Base-by-base conservation (phyloP, 1,284 basidiomycete species). In the Ustilago trichophora region DNA sequence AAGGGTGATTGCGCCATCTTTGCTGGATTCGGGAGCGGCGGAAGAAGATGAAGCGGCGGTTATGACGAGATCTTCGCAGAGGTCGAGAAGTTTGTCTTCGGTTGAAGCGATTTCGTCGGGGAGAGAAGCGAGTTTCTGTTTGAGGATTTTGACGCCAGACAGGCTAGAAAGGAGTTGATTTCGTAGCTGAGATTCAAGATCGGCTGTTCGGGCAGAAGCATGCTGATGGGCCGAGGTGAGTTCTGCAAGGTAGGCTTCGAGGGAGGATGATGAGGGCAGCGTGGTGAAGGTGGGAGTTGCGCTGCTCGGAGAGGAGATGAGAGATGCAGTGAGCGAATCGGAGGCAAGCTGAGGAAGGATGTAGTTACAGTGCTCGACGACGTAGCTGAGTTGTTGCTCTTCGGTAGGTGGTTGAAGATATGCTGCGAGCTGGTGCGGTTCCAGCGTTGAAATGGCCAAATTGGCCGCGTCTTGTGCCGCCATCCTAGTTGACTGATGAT, bases 41-140 rank as follows among this genome's bases (percentile, higher is more conserved):
- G 51, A 25, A 9, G 25, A 18, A 18, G 43, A 18, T 18, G 51
- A 16, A 5, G 32, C 31, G 8, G 18, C 25, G 9, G 52, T 31
- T 16, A 64, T 44, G 46, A 59, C 64, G 10, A 72, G 63, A 36
- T 67, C 48, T 21, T 63, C 45, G 34, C 64, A 64, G 2, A 73
- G 67, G 15, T 66, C 60, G 29, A 70, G 44, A 8, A 73, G 42
- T 50, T 48, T 54, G 22, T 73, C 72, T 34, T 73, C 72, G 5
- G 54, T 59, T 5, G 38, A 43, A 2, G 59, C 58, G 15, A 73
- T 71, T 1, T 59, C 51, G 11, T 65, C 67, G 0, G 72, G 72
- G 1, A 73, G 47, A 2, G 55, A 32, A 0, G 43, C 26, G 11
- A 73, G 64, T 18, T 24, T 44, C 8, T 64, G 21, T 16, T 52